Conservation (phyloP, 345 rosid species). For the Cardiospermum halicacabum region DNA sequence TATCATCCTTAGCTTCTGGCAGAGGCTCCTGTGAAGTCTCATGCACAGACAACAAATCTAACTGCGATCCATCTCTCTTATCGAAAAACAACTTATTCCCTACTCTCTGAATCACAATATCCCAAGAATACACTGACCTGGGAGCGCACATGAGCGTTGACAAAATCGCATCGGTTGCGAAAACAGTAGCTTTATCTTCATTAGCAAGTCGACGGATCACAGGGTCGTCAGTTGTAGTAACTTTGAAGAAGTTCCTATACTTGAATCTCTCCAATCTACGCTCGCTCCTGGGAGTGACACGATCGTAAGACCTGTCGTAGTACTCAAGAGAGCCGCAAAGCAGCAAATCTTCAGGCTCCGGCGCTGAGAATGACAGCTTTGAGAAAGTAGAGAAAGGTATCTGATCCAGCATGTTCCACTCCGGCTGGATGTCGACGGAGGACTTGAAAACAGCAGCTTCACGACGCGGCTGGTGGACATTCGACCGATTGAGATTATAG, state of each 20-base stretch:
- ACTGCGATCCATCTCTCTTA: slow-evolving; percentile 86
- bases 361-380: slow-evolving; percentile 64
- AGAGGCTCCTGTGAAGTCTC: slow-evolving; percentile 91
- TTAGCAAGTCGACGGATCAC: slow-evolving; percentile 79
- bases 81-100: slow-evolving; percentile 91
- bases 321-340: slow-evolving; percentile 76
- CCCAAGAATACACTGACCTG: slow-evolving; percentile 95
- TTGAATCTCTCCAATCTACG: slow-evolving; percentile 82
- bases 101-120: slow-evolving; percentile 82
- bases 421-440: slow-evolving; percentile 93
- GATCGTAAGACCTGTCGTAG: slow-evolving; percentile 64
- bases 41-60: slow-evolving; percentile 84
- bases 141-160: slow-evolving; percentile 91
- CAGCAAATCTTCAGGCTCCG: slow-evolving; percentile 83
- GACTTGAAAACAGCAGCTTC: slow-evolving; percentile 85
- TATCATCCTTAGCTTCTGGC: slow-evolving; percentile 86
- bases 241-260: slow-evolving; percentile 87
- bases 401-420: slow-evolving; percentile 98
- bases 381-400: slow-evolving; percentile 88
- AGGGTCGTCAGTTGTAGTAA: slow-evolving; percentile 89
- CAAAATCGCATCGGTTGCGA: slow-evolving; percentile 78
- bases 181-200: slow-evolving; percentile 92
- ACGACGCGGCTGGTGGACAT: slow-evolving; percentile 65
- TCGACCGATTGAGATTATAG: slow-evolving; percentile 60
- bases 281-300: slow-evolving; percentile 78